Evolutionary conservation across 192 early-diverging fungal genomes (phyloP).

Genomic region (Backusella westeae): DNA sequence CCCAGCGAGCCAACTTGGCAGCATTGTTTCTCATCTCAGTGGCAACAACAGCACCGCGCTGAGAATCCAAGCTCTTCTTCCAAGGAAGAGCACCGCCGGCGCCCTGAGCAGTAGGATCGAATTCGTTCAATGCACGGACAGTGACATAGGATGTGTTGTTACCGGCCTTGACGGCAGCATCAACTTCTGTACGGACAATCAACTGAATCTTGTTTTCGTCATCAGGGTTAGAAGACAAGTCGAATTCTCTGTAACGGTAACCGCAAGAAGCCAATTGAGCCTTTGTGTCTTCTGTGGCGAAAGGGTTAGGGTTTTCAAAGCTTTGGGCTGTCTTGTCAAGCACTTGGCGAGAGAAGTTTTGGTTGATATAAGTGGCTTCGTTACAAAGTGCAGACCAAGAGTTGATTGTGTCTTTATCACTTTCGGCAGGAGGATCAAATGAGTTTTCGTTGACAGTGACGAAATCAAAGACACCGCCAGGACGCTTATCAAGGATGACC

Average conservation of each 20-base stretch:
- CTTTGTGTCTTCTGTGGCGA: conserved; percentile 47
- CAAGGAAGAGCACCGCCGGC: conserved; percentile 89
- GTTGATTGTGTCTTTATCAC: conserved; percentile 92
- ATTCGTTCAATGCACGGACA: conserved; percentile 89
- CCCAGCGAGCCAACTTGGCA: conserved; percentile 93
- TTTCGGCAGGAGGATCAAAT: conserved; percentile 83
- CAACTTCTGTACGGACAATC: conserved; percentile 87
- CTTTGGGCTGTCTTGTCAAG: conserved; percentile 51
- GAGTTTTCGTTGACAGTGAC: conserved; percentile 97
- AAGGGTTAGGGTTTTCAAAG: conserved; percentile 76
- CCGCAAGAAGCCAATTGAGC: conserved; percentile 61
- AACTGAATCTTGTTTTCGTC: conserved; percentile 59
- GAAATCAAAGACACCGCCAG: conserved; percentile 78
- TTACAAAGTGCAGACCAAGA: conserved; percentile 76
- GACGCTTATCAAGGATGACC: conserved; percentile 91
- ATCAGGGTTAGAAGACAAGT: conserved; percentile 53
- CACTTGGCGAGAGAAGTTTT: conserved; percentile 81
- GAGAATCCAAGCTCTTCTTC: conserved; percentile 90
- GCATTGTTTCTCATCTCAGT: conserved; percentile 98
- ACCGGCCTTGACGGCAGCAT: conserved; percentile 67
- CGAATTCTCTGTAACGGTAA: conserved; percentile 89
- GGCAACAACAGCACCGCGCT: conserved; percentile 94
- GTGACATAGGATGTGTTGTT: conserved; percentile 56
- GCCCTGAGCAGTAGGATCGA: conserved; percentile 83
- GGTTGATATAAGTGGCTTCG: conserved; percentile 88